Percentiles rank a stretch among this genome's conserved stretches.
phyloP scores from a whole-genome alignment of 441 rosid genomes.

The Populus trichocarpa region DNA sequence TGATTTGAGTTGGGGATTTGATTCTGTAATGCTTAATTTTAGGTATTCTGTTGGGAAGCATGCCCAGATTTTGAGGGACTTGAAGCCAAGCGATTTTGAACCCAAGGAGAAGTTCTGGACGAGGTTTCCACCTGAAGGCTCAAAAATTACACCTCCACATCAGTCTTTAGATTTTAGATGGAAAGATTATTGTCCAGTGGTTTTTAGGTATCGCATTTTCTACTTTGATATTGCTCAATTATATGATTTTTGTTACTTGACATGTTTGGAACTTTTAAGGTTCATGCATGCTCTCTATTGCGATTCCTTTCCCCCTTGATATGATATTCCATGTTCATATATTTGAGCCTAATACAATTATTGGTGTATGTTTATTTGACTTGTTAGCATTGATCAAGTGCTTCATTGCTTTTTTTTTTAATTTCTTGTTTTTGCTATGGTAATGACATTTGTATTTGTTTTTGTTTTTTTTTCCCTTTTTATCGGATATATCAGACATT shows the following conservation, averaged over 20 bases:
- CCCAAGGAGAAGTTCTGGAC: constrained; percentile 98
- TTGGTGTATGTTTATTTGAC: not conserved
- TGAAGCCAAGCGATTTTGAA: constrained; percentile 71
- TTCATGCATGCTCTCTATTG: not conserved
- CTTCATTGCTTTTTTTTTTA: not conserved
- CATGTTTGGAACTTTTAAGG: not conserved
- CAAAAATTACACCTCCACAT: constrained; percentile 88
- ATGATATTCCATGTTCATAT: not conserved
- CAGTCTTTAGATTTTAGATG: constrained; percentile 81
- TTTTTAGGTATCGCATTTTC: constrained; percentile 56
- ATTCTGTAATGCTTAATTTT: not conserved
- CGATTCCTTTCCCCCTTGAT: not conserved
- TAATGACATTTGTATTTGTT: no score
- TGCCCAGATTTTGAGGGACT: constrained; percentile 49
- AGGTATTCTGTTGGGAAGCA: constrained; percentile 89
- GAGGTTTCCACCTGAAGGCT: no score
- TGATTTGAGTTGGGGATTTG: not conserved
- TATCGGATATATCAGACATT: constrained; percentile 42
- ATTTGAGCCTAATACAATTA: not conserved
- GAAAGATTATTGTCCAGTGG: constrained; percentile 96
- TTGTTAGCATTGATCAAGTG: not conserved
- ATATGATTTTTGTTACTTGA: not conserved
- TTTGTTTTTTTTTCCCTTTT: not conserved
- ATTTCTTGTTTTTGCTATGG: not conserved
- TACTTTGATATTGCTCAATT: not conserved